Conservation (phyloP, 345 rosid genomes). For the Cardamine chenopodiifolia region DNA sequence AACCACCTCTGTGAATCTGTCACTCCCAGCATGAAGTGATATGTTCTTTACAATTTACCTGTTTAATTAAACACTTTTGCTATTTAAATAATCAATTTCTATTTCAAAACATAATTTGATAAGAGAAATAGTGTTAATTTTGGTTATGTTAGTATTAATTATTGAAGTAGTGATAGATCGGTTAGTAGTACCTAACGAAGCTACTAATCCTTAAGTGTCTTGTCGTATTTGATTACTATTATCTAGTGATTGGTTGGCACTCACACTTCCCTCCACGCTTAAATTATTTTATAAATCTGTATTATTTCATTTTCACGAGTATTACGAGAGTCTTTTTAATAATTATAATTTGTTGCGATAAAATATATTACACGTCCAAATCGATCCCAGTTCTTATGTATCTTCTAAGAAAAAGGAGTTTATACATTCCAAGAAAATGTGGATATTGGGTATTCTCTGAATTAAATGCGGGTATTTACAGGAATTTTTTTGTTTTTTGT, state of each 20-base stretch:
- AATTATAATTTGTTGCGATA: slow-evolving; percentile 3
- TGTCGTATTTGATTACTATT: slow-evolving; percentile 43
- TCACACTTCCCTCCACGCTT: slow-evolving; percentile 41
- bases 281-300: slow-evolving; percentile 5
- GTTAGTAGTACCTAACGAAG: slow-evolving; percentile 45
- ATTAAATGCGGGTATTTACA: slow-evolving; percentile 6
- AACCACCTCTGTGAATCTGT: slow-evolving; percentile 30
- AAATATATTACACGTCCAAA: slow-evolving; percentile 28
- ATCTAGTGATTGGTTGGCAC: slow-evolving; percentile 37
- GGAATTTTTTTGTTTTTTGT: neutral
- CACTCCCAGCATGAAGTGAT: slow-evolving; percentile 36
- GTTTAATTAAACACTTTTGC: neutral
- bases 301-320: slow-evolving; percentile 37
- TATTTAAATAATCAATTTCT: neutral
- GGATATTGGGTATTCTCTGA: slow-evolving; percentile 10
- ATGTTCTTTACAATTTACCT: slow-evolving; percentile 21
- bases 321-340: slow-evolving; percentile 21
- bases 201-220: slow-evolving; percentile 40
- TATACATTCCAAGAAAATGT: slow-evolving; percentile 13
- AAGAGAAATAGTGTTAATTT: slow-evolving; percentile 1
- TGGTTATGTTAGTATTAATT: slow-evolving; percentile 29
- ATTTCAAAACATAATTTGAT: slow-evolving; percentile 18
- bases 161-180: slow-evolving; percentile 41
- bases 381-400: slow-evolving; percentile 24
- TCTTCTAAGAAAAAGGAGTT: slow-evolving; percentile 4